Evolutionary conservation across 176 grass and related monocot species (phyloP).

Genomic region (Dactylis glomerata): DNA sequence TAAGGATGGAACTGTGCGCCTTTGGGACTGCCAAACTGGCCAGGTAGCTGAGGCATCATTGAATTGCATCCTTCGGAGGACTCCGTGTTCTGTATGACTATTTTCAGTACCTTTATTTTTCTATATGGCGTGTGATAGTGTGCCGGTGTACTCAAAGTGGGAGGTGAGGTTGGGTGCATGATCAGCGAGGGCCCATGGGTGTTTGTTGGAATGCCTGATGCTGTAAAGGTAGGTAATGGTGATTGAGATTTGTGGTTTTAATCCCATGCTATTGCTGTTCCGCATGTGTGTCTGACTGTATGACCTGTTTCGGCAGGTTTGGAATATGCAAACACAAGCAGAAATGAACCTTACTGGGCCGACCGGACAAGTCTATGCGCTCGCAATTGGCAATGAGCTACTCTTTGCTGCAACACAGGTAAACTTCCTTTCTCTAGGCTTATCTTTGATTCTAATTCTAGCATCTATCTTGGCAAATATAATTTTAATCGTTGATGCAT

Average conservation of each 20-base stretch:
- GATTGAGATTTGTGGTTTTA: neutral
- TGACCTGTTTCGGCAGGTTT: conserved; percentile 50
- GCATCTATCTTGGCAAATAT: neutral
- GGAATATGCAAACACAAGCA: conserved; percentile 73
- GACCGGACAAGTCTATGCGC: conserved; percentile 87
- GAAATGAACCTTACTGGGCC: conserved; percentile 84
- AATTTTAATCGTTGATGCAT: conserved; percentile 2
- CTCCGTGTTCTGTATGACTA: conserved; percentile 9
- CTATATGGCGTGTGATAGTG: conserved; percentile 59
- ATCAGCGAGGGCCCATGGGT: conserved; percentile 90
- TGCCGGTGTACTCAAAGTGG: conserved; percentile 49
- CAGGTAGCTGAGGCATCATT: conserved; percentile 63
- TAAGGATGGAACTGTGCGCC: conserved; percentile 76
- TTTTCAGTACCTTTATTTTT: conserved; percentile 38
- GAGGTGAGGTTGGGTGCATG: conserved; percentile 91
- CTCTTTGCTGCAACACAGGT: conserved; percentile 92
- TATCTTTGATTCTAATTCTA: neutral
- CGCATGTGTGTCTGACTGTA: conserved; percentile 1
- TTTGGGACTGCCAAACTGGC: conserved; percentile 94
- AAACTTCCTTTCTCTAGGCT: conserved; percentile 7
- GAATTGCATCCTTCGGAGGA: conserved; percentile 19
- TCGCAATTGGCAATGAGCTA: conserved; percentile 70
- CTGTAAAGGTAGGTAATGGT: conserved; percentile 60
- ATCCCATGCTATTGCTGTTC: neutral
- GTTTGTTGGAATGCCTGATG: conserved; percentile 81